Evolutionary conservation across 305 asterid genomes (phyloP), one percentile per base, ranked within the genome.

Genomic region (Stenogyne calaminthoides): DNA sequence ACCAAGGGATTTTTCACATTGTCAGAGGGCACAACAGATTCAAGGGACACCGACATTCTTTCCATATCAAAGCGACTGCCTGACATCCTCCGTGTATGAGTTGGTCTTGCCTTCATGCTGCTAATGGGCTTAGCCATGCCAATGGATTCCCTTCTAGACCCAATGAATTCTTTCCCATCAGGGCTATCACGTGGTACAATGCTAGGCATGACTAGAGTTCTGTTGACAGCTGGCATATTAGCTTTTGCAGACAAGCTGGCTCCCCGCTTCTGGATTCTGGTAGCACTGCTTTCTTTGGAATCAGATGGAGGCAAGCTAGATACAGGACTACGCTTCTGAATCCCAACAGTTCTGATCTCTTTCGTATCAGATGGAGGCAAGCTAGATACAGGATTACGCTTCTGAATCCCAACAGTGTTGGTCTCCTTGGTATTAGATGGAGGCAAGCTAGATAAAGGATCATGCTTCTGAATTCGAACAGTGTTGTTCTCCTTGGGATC

Each of bases 171-270:
- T 73, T 81, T 94, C 68, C 85, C 85, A 73, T 78, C 84, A 27
- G 84, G 84, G 79, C 70, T 78, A 59, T 91, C 98, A 76, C 89
- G 91, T 70, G 96, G 95, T 71, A 88, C 82, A 46, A 88, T 81
- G 75, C 60, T 84, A 62, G 97, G 97, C 80, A 84, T 84, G 66
- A 83, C 68, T 55, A 84, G 80, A 82, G 96, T 82, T 80, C 84
- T 84, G 78, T 78, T 83, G 76, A 67, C 67, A 49, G 84, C 77
- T 32, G 83, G 76, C 54, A 52, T 81, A 70, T 72, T 84, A 78
- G 79, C 52, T 81, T 90, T 90, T 80, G 86, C 84, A 49, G 81
- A 85, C 70, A 78, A 22, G 70, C 77, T 88, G 51, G 66, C 61
- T 14, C 77, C 76, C 80, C 85, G 89, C 87, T 88, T 89, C 83